These are phyloP conservation scores for Talaromyces nanjingensis DNA, from an alignment of 495 filamentous ascomycete genomes.

Conservation along the genomic window DNA sequence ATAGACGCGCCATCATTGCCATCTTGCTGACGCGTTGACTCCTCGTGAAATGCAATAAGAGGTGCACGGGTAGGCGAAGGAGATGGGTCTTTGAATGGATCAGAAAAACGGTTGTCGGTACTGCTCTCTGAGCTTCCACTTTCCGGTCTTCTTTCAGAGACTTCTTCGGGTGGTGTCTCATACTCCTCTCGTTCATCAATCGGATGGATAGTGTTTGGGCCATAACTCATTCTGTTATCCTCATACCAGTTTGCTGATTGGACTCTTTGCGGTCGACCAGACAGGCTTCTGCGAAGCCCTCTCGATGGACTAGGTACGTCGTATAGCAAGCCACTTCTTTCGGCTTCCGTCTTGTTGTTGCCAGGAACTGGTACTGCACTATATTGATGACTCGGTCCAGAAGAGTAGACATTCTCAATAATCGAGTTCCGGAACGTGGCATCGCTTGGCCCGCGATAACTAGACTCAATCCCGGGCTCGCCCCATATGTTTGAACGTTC, in stretches of 20 bases:
- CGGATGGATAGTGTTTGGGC: conserved; percentile 49
- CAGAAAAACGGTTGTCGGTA: neutral
- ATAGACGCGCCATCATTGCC: neutral
- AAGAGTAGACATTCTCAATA: conserved; percentile 3
- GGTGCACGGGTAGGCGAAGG: conserved; percentile 5
- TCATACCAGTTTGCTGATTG: conserved; percentile 34
- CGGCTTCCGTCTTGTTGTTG: conserved; percentile 26
- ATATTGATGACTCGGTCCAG: conserved; percentile 7
- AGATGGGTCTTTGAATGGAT: conserved; percentile 8
- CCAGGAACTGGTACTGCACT: conserved; percentile 8
- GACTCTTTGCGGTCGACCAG: conserved; percentile 4
- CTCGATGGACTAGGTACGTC: conserved; percentile 50
- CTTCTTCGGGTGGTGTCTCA: conserved; percentile 25
- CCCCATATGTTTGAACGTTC: conserved; percentile 40
- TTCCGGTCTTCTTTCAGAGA: conserved; percentile 15
- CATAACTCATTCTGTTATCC: conserved; percentile 39
- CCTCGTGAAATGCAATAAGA: neutral
- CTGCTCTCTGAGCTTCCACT: neutral
- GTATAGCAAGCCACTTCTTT: conserved; percentile 48
- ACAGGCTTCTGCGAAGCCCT: conserved; percentile 37
- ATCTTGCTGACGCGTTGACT: neutral
- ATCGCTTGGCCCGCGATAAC: conserved; percentile 4
- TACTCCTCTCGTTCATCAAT: conserved; percentile 73
- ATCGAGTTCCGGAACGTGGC: conserved; percentile 1
- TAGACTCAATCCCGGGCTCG: conserved; percentile 16